Conservation (phyloP, 306 rosid species). For the Cucurbita moschata region DNA sequence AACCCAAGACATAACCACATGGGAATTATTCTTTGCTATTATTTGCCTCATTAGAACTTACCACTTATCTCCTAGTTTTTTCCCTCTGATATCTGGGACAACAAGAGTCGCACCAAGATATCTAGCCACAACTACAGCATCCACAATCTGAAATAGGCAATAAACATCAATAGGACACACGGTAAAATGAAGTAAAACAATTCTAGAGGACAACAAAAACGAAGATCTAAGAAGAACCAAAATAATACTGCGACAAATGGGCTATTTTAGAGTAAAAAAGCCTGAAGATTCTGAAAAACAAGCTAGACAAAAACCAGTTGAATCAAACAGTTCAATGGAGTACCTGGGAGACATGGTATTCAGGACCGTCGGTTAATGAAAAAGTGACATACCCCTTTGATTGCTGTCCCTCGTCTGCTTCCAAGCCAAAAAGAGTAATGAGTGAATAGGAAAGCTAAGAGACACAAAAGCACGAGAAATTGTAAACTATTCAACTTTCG, state of each 20-base stretch:
- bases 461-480: not conserved
- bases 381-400: conserved; percentile 73
- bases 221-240: not conserved
- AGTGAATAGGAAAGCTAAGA: not conserved
- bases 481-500: not conserved
- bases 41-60: conserved; percentile 8
- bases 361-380: conserved; percentile 88
- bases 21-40: not conserved
- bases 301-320: conserved; percentile 6
- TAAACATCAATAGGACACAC: conserved; percentile 7
- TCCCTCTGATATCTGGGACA: conserved; percentile 90
- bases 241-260: not conserved
- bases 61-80: conserved; percentile 89
- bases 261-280: not conserved
- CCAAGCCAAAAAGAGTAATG: conserved; percentile 10
- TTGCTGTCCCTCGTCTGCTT: conserved; percentile 54
- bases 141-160: conserved; percentile 43
- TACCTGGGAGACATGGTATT: conserved; percentile 97
- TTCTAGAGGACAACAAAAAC: not conserved
- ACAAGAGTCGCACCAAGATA: conserved; percentile 89
- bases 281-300: not conserved
- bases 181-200: not conserved
- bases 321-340: not conserved
- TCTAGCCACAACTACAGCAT: conserved; percentile 87
- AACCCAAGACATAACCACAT: not conserved